Percentiles rank a stretch among this genome's conserved stretches.
Evolutionary conservation across 257 asterid species (phyloP).

Genomic region (Plantago major): DNA sequence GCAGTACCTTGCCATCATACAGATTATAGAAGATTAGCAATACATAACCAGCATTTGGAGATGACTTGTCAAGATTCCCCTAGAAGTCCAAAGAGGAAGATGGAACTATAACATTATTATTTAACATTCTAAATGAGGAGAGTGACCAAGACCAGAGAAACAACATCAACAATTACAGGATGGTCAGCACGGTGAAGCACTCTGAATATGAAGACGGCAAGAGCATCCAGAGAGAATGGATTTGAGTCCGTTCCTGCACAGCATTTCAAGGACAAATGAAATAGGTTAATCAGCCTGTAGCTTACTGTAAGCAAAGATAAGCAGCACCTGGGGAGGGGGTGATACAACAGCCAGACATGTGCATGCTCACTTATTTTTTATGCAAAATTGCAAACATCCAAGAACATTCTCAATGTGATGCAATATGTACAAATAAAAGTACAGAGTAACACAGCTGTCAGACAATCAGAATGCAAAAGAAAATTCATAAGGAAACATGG

Average conservation of each 20-base stretch:
- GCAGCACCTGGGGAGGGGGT: no score
- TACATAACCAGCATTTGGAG: constrained; percentile 86
- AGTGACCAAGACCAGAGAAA: constrained; percentile 13
- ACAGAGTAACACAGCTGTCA: no score
- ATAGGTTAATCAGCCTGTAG: constrained; percentile 11
- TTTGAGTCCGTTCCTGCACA: constrained; percentile 79
- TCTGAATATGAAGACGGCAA: constrained; percentile 79
- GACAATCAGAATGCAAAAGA: no score
- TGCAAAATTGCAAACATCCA: no score
- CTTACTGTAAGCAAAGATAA: not conserved
- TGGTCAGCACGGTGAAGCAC: constrained; percentile 85
- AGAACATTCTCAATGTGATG: no score
- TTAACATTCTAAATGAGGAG: constrained; percentile 7
- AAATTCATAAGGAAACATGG: no score
- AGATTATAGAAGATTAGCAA: constrained; percentile 88
- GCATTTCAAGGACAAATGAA: constrained; percentile 17
- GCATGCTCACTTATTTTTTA: no score
- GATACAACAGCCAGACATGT: no score
- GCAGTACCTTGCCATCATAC: constrained; percentile 86
- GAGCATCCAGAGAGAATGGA: constrained; percentile 88
- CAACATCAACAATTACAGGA: constrained; percentile 55
- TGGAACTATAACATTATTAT: constrained; percentile 18
- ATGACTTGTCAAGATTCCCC: constrained; percentile 95
- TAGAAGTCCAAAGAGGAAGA: constrained; percentile 28
- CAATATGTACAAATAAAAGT: no score